These are phyloP conservation scores for Aspergillus tanneri DNA, from an alignment of 2,329 filamentous ascomycete genomes.

Conservation along the genomic window DNA sequence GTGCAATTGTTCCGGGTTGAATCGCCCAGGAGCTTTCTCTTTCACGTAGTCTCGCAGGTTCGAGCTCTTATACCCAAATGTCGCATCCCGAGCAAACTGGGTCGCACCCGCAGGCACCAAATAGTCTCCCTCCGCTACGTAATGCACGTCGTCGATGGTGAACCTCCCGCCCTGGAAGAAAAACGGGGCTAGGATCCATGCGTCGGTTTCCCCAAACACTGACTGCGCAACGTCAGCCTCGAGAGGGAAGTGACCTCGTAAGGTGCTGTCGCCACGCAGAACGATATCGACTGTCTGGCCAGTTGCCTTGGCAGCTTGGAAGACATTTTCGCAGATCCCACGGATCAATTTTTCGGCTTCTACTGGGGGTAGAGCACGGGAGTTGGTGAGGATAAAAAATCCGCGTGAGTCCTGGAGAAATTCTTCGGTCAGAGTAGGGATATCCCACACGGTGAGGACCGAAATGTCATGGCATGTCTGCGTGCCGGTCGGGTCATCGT, in stretches of 20 bases:
- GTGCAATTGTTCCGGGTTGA: constrained; percentile 40
- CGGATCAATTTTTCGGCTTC: constrained; percentile 51
- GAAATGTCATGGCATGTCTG: constrained; percentile 60
- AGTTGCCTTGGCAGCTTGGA: constrained; percentile 43
- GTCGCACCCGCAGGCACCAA: constrained; percentile 55
- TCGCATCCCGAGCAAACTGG: constrained; percentile 58
- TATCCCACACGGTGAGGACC: constrained; percentile 57
- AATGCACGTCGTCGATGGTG: constrained; percentile 59
- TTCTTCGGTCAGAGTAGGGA: constrained; percentile 45
- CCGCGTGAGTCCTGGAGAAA: constrained; percentile 47
- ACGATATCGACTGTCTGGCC: constrained; percentile 54
- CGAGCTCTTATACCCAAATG: constrained; percentile 58
- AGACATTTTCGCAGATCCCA: constrained; percentile 53
- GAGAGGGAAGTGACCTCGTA: constrained; percentile 58
- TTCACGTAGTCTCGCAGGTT: constrained; percentile 54
- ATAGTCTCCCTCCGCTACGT: constrained; percentile 53
- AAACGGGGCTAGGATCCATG: constrained; percentile 58
- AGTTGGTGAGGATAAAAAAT: constrained; percentile 63
- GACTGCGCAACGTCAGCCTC: constrained; percentile 55
- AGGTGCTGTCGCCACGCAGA: constrained; percentile 57
- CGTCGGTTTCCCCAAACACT: constrained; percentile 52
- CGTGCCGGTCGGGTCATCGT: constrained; percentile 61
- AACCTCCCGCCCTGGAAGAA: constrained; percentile 60
- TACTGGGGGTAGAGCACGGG: constrained; percentile 53
- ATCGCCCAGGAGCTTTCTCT: constrained; percentile 53